These are phyloP conservation scores for Pichia norvegensis DNA, from an alignment of 1,139 yeast genomes.

Conservation along the genomic window DNA sequence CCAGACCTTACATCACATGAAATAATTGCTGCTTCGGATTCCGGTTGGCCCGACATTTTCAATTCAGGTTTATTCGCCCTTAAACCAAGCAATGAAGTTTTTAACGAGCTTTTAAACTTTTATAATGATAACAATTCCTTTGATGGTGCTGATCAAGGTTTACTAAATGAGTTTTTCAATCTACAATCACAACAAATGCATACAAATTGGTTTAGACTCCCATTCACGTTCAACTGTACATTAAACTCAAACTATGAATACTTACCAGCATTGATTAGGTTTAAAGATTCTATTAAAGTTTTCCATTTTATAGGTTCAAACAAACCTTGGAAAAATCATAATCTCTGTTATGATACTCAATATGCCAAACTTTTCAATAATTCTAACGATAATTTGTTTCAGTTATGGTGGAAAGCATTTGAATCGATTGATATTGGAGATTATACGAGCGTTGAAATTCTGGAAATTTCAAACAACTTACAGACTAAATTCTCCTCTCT, in stretches of 20 bases:
- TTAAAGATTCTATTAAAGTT: conserved; percentile 46
- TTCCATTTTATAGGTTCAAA: conserved; percentile 74
- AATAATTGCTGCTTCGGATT: conserved; percentile 77
- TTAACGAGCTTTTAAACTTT: conserved; percentile 35
- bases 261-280: conserved; percentile 68
- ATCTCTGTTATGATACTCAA: conserved; percentile 8
- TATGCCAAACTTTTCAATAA: conserved; percentile 14
- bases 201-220: conserved; percentile 57
- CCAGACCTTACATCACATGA: conserved; percentile 21
- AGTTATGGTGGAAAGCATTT: conserved; percentile 35
- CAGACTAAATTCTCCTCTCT: conserved; percentile 15
- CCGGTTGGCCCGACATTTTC: conserved; percentile 94
- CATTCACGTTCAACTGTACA: conserved; percentile 82
- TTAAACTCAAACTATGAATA: conserved; percentile 67
- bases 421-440: conserved; percentile 13
- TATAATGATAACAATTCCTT: conserved; percentile 37
- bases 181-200: conserved; percentile 16
- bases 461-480: conserved; percentile 18
- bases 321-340: conserved; percentile 64
- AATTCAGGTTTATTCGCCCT: conserved; percentile 79
- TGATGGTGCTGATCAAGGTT: conserved; percentile 96
- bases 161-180: conserved; percentile 71
- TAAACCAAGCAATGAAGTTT: conserved; percentile 47
- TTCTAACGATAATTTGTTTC: conserved; percentile 24
- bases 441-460: conserved; percentile 6